Conservation (phyloP, 805 yeast genomes). For the Cephaloascus fragrans region DNA sequence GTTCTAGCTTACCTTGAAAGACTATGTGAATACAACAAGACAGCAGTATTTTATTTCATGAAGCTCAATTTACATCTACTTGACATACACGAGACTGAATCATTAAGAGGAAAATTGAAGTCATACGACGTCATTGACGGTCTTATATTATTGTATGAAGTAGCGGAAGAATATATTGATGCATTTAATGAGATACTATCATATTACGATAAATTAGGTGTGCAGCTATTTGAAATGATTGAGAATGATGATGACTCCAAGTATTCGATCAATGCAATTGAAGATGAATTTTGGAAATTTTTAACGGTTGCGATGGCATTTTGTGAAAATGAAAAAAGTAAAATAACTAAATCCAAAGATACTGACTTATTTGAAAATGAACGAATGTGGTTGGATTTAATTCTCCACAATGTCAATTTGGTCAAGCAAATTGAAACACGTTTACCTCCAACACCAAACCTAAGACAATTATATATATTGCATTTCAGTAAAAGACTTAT, state of each 20-base stretch:
- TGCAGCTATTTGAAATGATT: constrained; percentile 5
- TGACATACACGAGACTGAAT: background rate
- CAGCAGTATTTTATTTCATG: constrained; percentile 6
- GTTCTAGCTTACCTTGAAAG: constrained; percentile 15
- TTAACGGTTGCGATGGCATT: constrained; percentile 20
- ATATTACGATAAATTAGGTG: constrained; percentile 10
- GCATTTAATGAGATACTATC: constrained; percentile 18
- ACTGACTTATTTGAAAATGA: constrained; percentile 19
- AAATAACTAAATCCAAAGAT: background rate
- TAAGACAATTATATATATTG: constrained; percentile 6
- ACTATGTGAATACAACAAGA: constrained; percentile 11
- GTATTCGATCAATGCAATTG: constrained; percentile 6
- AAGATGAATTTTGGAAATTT: constrained; percentile 22
- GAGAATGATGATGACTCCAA: constrained; percentile 5
- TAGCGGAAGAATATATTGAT: constrained; percentile 11
- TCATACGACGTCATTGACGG: constrained; percentile 16
- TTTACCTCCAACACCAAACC: background rate
- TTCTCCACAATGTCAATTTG: constrained; percentile 25
- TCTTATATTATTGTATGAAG: constrained; percentile 19
- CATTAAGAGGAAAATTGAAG: constrained; percentile 9
- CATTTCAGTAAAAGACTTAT: constrained; percentile 26
- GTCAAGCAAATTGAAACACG: constrained; percentile 11
- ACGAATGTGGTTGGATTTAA: constrained; percentile 25
- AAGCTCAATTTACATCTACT: background rate
- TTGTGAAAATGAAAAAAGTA: constrained; percentile 11